Evolutionary conservation across 495 filamentous ascomycete species (phyloP), one percentile per base, ranked within the genome.

Genomic region (Aspergillus funiculosus): DNA sequence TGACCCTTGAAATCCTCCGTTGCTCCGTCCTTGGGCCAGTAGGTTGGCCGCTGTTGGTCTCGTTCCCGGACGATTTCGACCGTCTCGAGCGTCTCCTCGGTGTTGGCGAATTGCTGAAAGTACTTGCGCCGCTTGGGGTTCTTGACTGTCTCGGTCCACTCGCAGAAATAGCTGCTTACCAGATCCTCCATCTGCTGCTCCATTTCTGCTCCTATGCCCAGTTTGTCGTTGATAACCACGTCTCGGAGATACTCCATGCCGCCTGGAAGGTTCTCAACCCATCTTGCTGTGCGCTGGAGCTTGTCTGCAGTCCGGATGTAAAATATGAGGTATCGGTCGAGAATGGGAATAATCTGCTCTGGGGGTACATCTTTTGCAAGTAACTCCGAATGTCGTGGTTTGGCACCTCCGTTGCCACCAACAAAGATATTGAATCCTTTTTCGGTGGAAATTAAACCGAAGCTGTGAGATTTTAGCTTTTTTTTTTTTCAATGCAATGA

Each of bases 361-460:
- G 88, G 79, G 0, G 90, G 81, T 0, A 94, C 89, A 61, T 97
- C 90, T 57, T 89, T 94, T 29, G 87, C 86, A 1, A 97, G 78
- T n/a, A 95, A 74, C 52, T 94, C 88, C 1, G 80, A 80, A 59
- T 97, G 91, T 14, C 76, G 71, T 8, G 91, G 91, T 43, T 86
- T 91, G 4, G 89, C 87, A 25, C 91, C 91, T 41, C 91, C 91
- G 59, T 97, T 97, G 28, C 91, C 91, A 30, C 76, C 89, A 1
- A 97, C 89, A 58, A 88, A 94, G 60, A 97, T 82, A 63, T 95
- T 97, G 76, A 86, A 97, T 17, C 91, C 91, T 48, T 94, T 95
- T 44, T 95, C 90, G 0, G 87, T 92, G 14, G 91, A 89, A 34
- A 95, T 95, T 26, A 95, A 80, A 14, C 91, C 91, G 57, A 97